Conservation (phyloP, 2,329 filamentous ascomycete genomes). For the Colletotrichum magnum region DNA sequence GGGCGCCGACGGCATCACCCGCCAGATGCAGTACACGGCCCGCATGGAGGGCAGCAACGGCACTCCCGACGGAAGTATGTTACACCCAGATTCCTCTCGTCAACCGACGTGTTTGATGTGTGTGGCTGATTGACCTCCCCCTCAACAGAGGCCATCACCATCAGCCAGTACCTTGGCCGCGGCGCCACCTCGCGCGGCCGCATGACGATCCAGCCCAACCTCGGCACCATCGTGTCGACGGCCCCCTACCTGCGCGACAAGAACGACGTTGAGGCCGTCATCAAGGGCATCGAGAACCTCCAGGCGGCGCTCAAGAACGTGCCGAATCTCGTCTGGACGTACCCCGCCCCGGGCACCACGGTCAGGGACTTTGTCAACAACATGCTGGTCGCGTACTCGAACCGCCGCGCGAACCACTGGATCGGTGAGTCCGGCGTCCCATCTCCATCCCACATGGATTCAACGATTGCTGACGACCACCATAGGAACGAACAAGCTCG, state of each 20-base stretch:
- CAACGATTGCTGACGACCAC: slow-evolving; percentile 50
- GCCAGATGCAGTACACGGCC: slow-evolving; percentile 77
- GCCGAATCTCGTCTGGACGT: slow-evolving; percentile 68
- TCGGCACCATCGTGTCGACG: slow-evolving; percentile 71
- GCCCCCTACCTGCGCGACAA: slow-evolving; percentile 72
- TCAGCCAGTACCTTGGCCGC: slow-evolving; percentile 75
- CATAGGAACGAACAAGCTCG: slow-evolving; percentile 69
- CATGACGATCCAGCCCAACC: slow-evolving; percentile 70
- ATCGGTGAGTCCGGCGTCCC: too few species aligned
- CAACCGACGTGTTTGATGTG: background rate
- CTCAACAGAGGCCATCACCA: slow-evolving; percentile 61
- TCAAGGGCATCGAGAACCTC: slow-evolving; percentile 73
- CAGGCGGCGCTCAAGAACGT: slow-evolving; percentile 67
- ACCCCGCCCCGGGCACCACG: slow-evolving; percentile 65
- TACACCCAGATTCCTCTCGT: too few species aligned
- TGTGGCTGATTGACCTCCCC: slow-evolving; percentile 16
- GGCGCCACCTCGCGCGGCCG: slow-evolving; percentile 73
- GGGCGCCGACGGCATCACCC: slow-evolving; percentile 70
- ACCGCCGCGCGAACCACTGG: slow-evolving; percentile 66
- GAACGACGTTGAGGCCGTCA: slow-evolving; percentile 74
- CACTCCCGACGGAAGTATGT: slow-evolving; percentile 49
- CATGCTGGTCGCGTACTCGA: slow-evolving; percentile 57
- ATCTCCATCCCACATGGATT: too few species aligned
- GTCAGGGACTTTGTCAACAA: slow-evolving; percentile 70
- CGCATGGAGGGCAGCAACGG: slow-evolving; percentile 71